A percentile compares a stretch with the other conserved stretches of the same genome.
phyloP scores from a whole-genome alignment of 1,284 basidiomycete genomes.

The Cryptococcus sp. region DNA sequence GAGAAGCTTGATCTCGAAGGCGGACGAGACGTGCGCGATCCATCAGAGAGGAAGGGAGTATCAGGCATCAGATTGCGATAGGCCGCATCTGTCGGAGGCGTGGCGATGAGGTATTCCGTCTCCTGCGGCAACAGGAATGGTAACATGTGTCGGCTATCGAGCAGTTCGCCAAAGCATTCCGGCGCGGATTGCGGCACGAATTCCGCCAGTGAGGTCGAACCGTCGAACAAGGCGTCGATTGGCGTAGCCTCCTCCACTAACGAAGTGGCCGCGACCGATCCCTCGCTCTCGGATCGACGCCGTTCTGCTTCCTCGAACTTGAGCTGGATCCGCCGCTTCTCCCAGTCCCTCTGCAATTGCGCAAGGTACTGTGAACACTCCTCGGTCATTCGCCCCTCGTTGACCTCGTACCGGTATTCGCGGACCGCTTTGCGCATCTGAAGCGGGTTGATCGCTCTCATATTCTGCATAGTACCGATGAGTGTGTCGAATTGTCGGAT shows the following conservation, averaged over 20 bases:
- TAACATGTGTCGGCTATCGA: slow-evolving; percentile 90
- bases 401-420: slow-evolving; percentile 94
- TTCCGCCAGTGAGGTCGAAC: slow-evolving; percentile 61
- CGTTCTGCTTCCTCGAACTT: slow-evolving; percentile 81
- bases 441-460: slow-evolving; percentile 84
- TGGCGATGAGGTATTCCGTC: slow-evolving; percentile 73
- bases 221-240: slow-evolving; percentile 79
- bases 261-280: background rate
- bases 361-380: slow-evolving; percentile 92
- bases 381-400: slow-evolving; percentile 87
- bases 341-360: slow-evolving; percentile 23
- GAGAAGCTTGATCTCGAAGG: slow-evolving; percentile 43
- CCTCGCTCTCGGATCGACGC: slow-evolving; percentile 14
- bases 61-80: slow-evolving; percentile 35
- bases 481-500: slow-evolving; percentile 83
- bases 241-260: slow-evolving; percentile 30
- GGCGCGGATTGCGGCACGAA: slow-evolving; percentile 78
- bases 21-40: slow-evolving; percentile 25
- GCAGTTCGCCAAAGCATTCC: slow-evolving; percentile 78
- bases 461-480: slow-evolving; percentile 83
- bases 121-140: slow-evolving; percentile 80
- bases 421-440: slow-evolving; percentile 92
- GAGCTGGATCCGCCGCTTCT: slow-evolving; percentile 63
- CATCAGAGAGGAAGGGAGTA: slow-evolving; percentile 33
- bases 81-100: slow-evolving; percentile 42